phyloP scores from a whole-genome alignment of 1,139 yeast species.

The Kodamaea sp. region DNA sequence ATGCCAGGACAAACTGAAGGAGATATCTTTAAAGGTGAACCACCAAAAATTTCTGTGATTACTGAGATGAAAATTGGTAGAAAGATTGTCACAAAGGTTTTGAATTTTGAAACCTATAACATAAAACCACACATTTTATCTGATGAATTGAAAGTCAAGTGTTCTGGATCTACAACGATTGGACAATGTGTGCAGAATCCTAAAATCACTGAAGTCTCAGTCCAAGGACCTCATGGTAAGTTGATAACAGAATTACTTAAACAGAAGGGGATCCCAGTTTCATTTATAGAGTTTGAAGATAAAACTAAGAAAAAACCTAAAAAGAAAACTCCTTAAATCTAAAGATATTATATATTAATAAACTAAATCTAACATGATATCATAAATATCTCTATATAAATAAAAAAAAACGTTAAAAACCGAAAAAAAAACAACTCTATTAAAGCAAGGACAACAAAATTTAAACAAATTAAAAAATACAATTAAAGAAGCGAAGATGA shows the following conservation, averaged over 20 bases:
- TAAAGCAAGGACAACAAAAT: too few relatives aligned
- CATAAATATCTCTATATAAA: too few relatives aligned
- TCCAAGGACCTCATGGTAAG: constrained; percentile 87
- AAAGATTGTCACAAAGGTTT: constrained; percentile 70
- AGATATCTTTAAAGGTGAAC: constrained; percentile 53
- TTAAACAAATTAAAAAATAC: too few relatives aligned
- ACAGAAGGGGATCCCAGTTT: constrained; percentile 61
- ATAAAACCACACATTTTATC: constrained; percentile 66
- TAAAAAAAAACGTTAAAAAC: too few relatives aligned
- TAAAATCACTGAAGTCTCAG: constrained; percentile 62
- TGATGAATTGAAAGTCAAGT: constrained; percentile 65
- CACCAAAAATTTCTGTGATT: constrained; percentile 63
- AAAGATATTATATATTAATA: neutral
- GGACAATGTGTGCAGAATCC: constrained; percentile 54
- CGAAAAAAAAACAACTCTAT: too few relatives aligned
- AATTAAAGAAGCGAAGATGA: too few relatives aligned
- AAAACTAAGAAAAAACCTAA: constrained; percentile 58
- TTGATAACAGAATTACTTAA: constrained; percentile 55
- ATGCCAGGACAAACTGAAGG: constrained; percentile 42
- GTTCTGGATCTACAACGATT: constrained; percentile 87
- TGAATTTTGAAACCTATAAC: constrained; percentile 64
- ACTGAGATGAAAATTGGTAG: constrained; percentile 82
- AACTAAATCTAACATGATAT: neutral
- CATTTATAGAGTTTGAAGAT: constrained; percentile 62
- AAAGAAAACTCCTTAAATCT: constrained; percentile 10